phyloP scores from a whole-genome alignment of 768 basidiomycete species.

The Lepiota brunneoincarnata region DNA sequence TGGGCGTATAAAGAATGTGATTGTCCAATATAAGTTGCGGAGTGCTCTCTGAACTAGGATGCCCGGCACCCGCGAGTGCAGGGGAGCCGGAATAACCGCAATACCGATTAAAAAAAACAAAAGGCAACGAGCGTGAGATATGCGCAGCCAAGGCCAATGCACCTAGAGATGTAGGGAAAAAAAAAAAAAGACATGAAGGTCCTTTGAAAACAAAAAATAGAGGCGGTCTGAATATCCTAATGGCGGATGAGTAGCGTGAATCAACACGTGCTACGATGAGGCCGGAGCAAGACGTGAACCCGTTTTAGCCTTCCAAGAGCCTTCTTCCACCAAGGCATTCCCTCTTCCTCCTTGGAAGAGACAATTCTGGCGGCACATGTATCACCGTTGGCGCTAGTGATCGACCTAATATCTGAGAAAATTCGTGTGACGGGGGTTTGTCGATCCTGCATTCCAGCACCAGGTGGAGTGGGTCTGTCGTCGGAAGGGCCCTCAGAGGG shows the following conservation, averaged over 20 bases:
- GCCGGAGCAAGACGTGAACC: conserved; percentile 5
- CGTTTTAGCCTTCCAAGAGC: conserved; percentile 11
- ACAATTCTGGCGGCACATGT: neutral
- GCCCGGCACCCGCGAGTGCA: neutral
- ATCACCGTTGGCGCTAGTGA: conserved; percentile 24
- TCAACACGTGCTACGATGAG: conserved; percentile 7
- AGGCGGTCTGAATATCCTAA: neutral
- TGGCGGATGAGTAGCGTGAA: neutral
- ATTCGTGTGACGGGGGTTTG: neutral
- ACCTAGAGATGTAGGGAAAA: neutral
- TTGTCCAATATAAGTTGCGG: neutral
- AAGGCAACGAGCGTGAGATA: conserved; percentile 4
- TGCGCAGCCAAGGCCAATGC: no score
- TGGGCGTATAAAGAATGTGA: neutral
- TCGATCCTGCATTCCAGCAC: conserved; percentile 3
- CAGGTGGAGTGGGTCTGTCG: conserved; percentile 29
- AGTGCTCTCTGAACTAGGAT: neutral
- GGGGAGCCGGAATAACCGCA: neutral
- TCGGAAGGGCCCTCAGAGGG: conserved; percentile 20
- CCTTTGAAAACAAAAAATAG: neutral
- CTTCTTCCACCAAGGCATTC: conserved; percentile 16
- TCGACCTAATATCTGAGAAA: conserved; percentile 20
- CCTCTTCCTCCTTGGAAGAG: neutral
- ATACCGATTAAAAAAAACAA: neutral
- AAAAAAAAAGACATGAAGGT: neutral